Percentiles rank a stretch among this genome's conserved stretches.
Conservation (phyloP, 805 yeast genomes). For the Cyberlindnera japonica region DNA sequence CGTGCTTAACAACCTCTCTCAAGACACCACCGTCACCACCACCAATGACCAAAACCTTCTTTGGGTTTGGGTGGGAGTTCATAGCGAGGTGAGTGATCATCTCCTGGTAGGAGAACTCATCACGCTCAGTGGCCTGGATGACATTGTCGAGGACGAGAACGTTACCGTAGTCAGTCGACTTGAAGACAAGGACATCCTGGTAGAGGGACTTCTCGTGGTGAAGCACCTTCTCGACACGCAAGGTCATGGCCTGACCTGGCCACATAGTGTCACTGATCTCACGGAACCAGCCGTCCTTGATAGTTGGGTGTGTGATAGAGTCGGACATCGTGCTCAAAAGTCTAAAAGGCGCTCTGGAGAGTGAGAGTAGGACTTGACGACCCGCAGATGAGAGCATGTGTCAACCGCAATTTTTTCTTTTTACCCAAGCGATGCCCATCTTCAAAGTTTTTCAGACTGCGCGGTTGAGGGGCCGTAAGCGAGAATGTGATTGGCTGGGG, state of each 20-base stretch:
- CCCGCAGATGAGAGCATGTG: too few species aligned
- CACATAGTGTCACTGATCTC: constrained; percentile 94
- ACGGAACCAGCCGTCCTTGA: constrained; percentile 90
- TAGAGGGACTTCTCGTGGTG: constrained; percentile 83
- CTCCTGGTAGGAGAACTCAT: constrained; percentile 96
- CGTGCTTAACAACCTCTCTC: constrained; percentile 91
- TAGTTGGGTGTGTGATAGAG: constrained; percentile 41
- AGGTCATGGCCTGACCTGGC: constrained; percentile 98
- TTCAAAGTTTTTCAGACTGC: too few species aligned
- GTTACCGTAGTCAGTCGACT: constrained; percentile 91
- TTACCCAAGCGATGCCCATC: too few species aligned
- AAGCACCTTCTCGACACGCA: constrained; percentile 81
- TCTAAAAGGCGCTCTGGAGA: neutral
- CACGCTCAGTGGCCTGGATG: constrained; percentile 95
- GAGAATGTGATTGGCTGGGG: too few species aligned
- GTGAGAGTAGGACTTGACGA: neutral
- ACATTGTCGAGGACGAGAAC: constrained; percentile 93
- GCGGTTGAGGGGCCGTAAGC: too few species aligned
- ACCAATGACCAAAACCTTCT: constrained; percentile 90
- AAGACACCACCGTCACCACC: constrained; percentile 99
- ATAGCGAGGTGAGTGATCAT: constrained; percentile 94
- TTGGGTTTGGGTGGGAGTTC: constrained; percentile 92
- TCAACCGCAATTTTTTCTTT: too few species aligned
- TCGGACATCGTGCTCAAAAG: constrained; percentile 29
- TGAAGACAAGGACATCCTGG: constrained; percentile 92